Conservation (phyloP, 164 flowering plant genomes). For the Macadamia tetraphylla region DNA sequence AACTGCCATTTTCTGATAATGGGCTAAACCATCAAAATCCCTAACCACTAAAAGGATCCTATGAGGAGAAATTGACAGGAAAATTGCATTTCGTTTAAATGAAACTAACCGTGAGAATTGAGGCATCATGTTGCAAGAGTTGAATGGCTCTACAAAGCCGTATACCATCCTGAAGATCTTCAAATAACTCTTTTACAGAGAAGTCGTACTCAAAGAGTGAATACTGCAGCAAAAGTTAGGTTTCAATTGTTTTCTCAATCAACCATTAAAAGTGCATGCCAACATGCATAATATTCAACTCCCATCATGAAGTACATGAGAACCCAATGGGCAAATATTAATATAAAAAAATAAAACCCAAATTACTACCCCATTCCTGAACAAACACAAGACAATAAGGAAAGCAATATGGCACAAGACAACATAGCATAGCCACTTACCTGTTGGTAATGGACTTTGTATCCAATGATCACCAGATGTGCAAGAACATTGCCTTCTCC, state of each 20-base stretch:
- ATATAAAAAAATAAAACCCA: too few relatives aligned
- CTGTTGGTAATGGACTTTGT: constrained; percentile 78
- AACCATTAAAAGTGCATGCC: not conserved
- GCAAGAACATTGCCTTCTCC: constrained; percentile 94
- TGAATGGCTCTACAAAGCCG: constrained; percentile 82
- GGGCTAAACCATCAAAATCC: constrained; percentile 8
- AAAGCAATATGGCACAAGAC: not conserved
- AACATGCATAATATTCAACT: not conserved
- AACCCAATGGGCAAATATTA: too few relatives aligned
- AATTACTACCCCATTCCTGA: not conserved
- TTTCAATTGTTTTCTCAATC: not conserved
- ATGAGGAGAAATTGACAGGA: constrained; percentile 1
- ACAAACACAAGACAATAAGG: not conserved
- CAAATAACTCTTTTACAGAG: constrained; percentile 57
- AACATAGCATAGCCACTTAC: constrained; percentile 28
- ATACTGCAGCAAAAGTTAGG: constrained; percentile 35
- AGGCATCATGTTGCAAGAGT: constrained; percentile 61
- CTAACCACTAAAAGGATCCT: not conserved
- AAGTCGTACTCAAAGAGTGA: constrained; percentile 76
- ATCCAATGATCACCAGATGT: constrained; percentile 78
- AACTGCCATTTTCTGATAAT: constrained; percentile 64
- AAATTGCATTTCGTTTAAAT: not conserved
- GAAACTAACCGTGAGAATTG: constrained; percentile 64
- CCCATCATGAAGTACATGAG: too few relatives aligned
- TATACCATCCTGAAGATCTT: constrained; percentile 86